Conservation (phyloP, 352 stramenopile species). For the Pseudoperonospora humuli region DNA sequence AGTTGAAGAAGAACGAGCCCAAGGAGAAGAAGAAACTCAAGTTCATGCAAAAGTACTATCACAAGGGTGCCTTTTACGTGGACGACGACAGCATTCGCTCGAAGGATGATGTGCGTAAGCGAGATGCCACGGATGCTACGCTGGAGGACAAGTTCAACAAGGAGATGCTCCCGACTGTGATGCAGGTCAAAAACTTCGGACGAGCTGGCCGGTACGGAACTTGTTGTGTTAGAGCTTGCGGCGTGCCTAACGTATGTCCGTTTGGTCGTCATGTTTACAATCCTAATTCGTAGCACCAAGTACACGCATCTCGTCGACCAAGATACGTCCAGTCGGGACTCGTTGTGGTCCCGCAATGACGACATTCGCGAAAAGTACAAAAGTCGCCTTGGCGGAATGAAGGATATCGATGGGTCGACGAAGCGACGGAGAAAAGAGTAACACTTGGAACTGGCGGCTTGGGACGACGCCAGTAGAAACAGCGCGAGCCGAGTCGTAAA, state of each 20-base stretch:
- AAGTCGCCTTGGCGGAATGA: constrained; percentile 63
- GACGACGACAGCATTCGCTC: constrained; percentile 88
- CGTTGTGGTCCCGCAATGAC: constrained; percentile 69
- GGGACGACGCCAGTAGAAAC: constrained; percentile 28
- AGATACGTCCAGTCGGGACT: constrained; percentile 89
- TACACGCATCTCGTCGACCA: constrained; percentile 98
- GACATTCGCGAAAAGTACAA: constrained; percentile 79
- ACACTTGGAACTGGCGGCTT: constrained; percentile 24
- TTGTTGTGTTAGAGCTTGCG: constrained; percentile 5
- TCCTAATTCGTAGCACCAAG: constrained; percentile 75
- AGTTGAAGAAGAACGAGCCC: constrained; percentile 72
- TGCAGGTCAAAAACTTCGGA: constrained; percentile 99
- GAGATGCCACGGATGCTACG: constrained; percentile 85
- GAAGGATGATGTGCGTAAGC: constrained; percentile 87
- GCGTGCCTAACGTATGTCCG: constrained; percentile 5
- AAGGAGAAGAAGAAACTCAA: constrained; percentile 87
- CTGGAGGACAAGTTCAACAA: constrained; percentile 93
- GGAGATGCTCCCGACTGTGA: constrained; percentile 90
- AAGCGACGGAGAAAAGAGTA: constrained; percentile 67
- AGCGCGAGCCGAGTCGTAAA: constrained; percentile 33
- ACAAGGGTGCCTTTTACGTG: constrained; percentile 98
- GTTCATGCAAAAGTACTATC: constrained; percentile 98
- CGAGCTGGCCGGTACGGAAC: constrained; percentile 81
- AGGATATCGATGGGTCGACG: constrained; percentile 46
- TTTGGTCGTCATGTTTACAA: constrained; percentile 15